Evolutionary conservation across 306 rosid species (phyloP), one percentile per base, ranked within the genome.

Genomic region (Lotus japonicus): DNA sequence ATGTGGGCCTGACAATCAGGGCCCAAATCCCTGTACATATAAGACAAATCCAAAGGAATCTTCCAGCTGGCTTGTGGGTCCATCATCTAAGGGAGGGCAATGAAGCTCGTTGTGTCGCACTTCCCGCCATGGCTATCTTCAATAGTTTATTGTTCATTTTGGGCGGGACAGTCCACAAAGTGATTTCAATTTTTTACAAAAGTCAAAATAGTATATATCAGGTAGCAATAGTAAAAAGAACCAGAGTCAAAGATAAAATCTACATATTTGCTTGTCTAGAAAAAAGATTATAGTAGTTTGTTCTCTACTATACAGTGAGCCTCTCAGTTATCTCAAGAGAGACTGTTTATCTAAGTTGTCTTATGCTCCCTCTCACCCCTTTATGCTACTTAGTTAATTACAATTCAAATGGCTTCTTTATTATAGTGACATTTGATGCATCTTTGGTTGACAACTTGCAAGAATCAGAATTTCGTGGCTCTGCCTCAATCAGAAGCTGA

Each of bases 401-500:
- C 75, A 70, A 44, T 9, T 81, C 81, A 71, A 64, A 77, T 55
- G 80, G 58, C 69, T 76, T 77, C 75, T 84, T 86, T 77, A 73
- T 9, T 60, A 63, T 15, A 13, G 78, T 66, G 62, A 74, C 74
- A 70, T 75, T 83, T 79, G 88, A 66, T 15, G 62, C 44, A 16
- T 85, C 95, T 77, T 85, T 85, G 58, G 82, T 68, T 73, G 85
- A 83, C 56, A 82, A 81, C 82, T 83, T 87, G 85, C 74, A 59
- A 36, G 89, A 79, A 66, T 85, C 81, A 4, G 77, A 65, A 72
- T 49, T 23, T 59, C 74, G 75, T 56, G 96, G 92, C 68, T 85
- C 82, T 42, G 97, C 90, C 64, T 88, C 90, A 31, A 85, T 80
- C 57, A 95, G 79, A 16, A 87, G 58, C 70, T 84, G 92, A 73